Evolutionary conservation across 2,329 filamentous ascomycete genomes (phyloP).

Genomic region (Helminthosporium solani): DNA sequence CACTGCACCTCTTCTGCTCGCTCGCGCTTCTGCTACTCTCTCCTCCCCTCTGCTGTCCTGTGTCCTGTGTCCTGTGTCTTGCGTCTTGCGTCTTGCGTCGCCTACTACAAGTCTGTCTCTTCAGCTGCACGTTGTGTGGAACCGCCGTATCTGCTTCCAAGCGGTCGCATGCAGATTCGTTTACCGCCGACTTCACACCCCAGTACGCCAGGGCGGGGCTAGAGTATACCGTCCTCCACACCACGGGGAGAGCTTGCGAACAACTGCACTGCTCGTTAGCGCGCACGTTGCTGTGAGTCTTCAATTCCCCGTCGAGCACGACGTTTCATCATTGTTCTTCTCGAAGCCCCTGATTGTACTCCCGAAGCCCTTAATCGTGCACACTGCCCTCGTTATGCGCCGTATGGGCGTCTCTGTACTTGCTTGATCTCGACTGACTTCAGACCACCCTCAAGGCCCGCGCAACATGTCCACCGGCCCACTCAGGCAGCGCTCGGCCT

Average conservation of each 20-base stretch:
- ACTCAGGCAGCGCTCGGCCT: slow-evolving; percentile 45
- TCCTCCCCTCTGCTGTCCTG: slow-evolving; percentile 14
- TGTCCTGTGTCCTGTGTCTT: too few relatives aligned
- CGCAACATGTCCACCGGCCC: slow-evolving; percentile 49
- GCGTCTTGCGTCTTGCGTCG: too few relatives aligned
- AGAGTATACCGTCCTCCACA: slow-evolving; percentile 39
- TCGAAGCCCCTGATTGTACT: slow-evolving; percentile 33
- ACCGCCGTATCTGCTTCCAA: slow-evolving; percentile 20
- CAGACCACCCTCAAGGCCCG: slow-evolving; percentile 24
- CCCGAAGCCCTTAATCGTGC: slow-evolving; percentile 30
- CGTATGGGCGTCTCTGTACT: slow-evolving; percentile 22
- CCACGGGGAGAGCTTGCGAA: slow-evolving; percentile 33
- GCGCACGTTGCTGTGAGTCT: slow-evolving; percentile 42
- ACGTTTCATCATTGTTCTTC: slow-evolving; percentile 26
- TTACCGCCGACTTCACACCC: slow-evolving; percentile 31
- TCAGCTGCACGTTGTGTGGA: slow-evolving; percentile 38
- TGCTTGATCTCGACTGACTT: slow-evolving; percentile 32
- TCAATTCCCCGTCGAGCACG: slow-evolving; percentile 33
- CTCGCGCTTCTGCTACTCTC: slow-evolving; percentile 35
- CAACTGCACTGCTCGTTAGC: slow-evolving; percentile 38
- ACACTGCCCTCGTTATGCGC: slow-evolving; percentile 33
- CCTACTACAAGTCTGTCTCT: slow-evolving; percentile 26
- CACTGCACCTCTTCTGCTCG: slow-evolving; percentile 34
- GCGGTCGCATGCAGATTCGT: slow-evolving; percentile 47
- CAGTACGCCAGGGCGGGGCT: slow-evolving; percentile 40